Conservation (phyloP, 805 yeast species). For the Ogataea siamensis region DNA sequence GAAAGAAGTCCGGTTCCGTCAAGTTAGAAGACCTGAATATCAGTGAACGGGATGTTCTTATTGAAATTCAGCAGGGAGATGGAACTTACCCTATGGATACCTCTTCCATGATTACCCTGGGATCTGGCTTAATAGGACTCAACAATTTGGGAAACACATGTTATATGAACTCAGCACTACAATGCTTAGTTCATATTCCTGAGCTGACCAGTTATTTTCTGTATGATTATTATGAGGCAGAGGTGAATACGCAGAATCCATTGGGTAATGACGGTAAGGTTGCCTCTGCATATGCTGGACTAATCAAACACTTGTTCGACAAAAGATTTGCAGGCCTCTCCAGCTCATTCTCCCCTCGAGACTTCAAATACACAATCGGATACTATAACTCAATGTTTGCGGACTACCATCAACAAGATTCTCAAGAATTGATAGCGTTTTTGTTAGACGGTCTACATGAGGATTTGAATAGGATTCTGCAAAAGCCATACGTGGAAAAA, state of each 20-base stretch:
- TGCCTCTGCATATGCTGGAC: slow-evolving; percentile 69
- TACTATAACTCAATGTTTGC: slow-evolving; percentile 73
- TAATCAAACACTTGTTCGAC: slow-evolving; percentile 60
- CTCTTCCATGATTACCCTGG: slow-evolving; percentile 20
- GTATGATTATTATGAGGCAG: slow-evolving; percentile 55
- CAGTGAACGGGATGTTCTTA: slow-evolving; percentile 21
- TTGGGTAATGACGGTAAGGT: slow-evolving; percentile 82
- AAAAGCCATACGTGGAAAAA: slow-evolving; percentile 85
- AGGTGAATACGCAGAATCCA: slow-evolving; percentile 75
- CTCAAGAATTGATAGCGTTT: slow-evolving; percentile 89
- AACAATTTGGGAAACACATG: slow-evolving; percentile 86
- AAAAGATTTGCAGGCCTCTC: slow-evolving; percentile 21
- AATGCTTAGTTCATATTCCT: slow-evolving; percentile 83
- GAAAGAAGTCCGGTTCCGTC: slow-evolving; percentile 21
- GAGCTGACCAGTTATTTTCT: slow-evolving; percentile 77
- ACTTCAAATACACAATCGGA: slow-evolving; percentile 77
- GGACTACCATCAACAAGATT: slow-evolving; percentile 86
- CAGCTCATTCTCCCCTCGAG: slow-evolving; percentile 56
- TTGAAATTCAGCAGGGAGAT: slow-evolving; percentile 30
- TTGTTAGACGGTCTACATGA: slow-evolving; percentile 87
- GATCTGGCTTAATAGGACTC: slow-evolving; percentile 57
- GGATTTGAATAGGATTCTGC: slow-evolving; percentile 76
- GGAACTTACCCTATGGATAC: slow-evolving; percentile 27
- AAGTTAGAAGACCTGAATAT: slow-evolving; percentile 19
- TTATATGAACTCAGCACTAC: slow-evolving; percentile 93